A percentile compares a stretch with the other conserved stretches of the same genome.
Conservation (phyloP, 306 rosid genomes). For the Fragaria nilgerrensis region DNA sequence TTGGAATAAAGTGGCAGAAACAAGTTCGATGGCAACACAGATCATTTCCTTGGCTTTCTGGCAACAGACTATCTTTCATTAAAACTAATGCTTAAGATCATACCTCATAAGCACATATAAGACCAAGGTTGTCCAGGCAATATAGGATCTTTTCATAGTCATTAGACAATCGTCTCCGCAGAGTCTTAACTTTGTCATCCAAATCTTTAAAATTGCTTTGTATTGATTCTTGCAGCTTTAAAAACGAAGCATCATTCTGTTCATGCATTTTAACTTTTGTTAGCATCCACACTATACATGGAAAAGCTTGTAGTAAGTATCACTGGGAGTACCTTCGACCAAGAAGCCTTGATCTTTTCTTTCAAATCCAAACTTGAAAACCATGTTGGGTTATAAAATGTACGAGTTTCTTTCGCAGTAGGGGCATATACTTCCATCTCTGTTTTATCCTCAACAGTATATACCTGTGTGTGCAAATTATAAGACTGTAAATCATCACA, state of each 20-base stretch:
- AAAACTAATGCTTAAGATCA: constrained; percentile 15
- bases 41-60: neutral
- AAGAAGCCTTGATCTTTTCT: constrained; percentile 64
- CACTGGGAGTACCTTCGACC: constrained; percentile 59
- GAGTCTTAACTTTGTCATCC: constrained; percentile 44
- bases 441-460: constrained; percentile 59
- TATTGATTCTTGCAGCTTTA: constrained; percentile 42
- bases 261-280: constrained; percentile 29
- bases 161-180: constrained; percentile 53
- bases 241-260: constrained; percentile 54
- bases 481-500: constrained; percentile 5
- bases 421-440: constrained; percentile 59
- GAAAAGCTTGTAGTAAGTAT: constrained; percentile 13
- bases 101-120: constrained; percentile 88
- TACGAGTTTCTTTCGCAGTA: constrained; percentile 59
- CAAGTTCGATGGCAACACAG: neutral
- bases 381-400: constrained; percentile 54
- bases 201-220: constrained; percentile 41
- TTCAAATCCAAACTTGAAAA: constrained; percentile 49
- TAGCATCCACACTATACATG: constrained; percentile 14
- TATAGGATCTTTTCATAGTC: constrained; percentile 57
- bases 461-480: constrained; percentile 46
- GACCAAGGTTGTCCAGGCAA: constrained; percentile 86
- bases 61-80: constrained; percentile 6
- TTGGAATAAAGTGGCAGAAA: constrained; percentile 6